Evolutionary conservation across 169 alveolate species (phyloP).

Genomic region (Pseudocohnilembus persalinus): DNA sequence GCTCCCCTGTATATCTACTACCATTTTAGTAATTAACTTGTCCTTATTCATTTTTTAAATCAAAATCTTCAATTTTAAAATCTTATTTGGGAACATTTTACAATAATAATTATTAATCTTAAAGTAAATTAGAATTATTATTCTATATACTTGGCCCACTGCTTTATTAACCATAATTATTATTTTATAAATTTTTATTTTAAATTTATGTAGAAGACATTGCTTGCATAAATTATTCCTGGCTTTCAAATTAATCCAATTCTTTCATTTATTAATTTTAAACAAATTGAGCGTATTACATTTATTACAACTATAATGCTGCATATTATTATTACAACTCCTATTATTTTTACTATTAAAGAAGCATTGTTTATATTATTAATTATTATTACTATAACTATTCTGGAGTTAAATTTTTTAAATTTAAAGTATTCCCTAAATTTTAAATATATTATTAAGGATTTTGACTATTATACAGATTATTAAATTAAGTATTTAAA

Average conservation of each 20-base stretch:
- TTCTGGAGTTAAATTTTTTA: not conserved
- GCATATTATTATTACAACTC: no score
- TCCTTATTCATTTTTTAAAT: not conserved
- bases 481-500: no score
- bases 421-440: no score
- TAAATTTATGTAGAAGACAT: not conserved
- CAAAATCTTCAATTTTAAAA: not conserved
- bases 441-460: not conserved
- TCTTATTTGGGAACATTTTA: no score
- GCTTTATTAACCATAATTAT: not conserved
- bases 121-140: no score
- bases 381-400: no score
- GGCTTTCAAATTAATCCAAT: no score
- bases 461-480: not conserved
- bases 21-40: conserved; percentile 20
- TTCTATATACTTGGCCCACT: not conserved
- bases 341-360: no score
- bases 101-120: no score
- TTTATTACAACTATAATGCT: no score
- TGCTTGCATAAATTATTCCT: not conserved
- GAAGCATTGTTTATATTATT: not conserved
- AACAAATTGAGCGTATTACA: not conserved
- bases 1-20: conserved; percentile 20
- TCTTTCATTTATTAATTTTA: no score
- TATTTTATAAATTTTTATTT: no score